These are phyloP conservation scores for Aureobasidium sp. DNA, from an alignment of 2,329 filamentous ascomycete species.

Conservation along the genomic window DNA sequence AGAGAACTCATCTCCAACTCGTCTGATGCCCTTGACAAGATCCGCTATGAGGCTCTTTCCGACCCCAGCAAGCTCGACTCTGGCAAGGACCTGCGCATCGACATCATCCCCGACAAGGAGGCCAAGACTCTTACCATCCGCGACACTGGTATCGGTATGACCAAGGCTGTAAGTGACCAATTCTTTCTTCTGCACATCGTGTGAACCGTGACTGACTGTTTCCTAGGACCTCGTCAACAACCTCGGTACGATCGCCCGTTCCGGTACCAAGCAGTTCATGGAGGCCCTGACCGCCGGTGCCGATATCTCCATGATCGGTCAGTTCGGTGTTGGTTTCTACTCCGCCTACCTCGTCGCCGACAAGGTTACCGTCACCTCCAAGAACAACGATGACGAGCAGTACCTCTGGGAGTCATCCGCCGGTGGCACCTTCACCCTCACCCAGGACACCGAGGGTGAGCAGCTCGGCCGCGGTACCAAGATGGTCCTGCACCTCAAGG, in stretches of 20 bases:
- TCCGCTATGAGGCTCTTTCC: conserved; percentile 95
- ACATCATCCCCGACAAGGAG: conserved; percentile 97
- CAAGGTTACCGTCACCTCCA: conserved; percentile 88
- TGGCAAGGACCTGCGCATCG: conserved; percentile 96
- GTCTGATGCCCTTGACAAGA: conserved; percentile 99
- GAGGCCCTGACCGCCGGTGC: conserved; percentile 96
- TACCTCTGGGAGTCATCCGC: conserved; percentile 99
- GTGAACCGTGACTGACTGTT: conserved; percentile 36
- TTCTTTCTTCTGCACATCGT: conserved; percentile 1
- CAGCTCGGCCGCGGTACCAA: conserved; percentile 89
- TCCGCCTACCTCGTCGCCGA: conserved; percentile 99
- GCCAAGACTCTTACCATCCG: conserved; percentile 95
- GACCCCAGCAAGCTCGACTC: conserved; percentile 95
- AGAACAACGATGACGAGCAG: conserved; percentile 99
- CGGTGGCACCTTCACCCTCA: conserved; percentile 93
- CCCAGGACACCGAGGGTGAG: conserved; percentile 81
- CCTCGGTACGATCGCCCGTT: conserved; percentile 97
- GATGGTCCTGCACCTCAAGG: conserved; percentile 98
- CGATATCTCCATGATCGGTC: conserved; percentile 99
- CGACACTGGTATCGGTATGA: conserved; percentile 99
- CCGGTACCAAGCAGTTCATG: conserved; percentile 99
- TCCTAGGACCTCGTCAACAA: conserved; percentile 91
- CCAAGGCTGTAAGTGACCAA: conserved; percentile 66
- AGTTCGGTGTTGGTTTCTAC: conserved; percentile 99
- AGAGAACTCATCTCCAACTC: conserved; percentile 97